Evolutionary conservation across 108 stramenopile species (phyloP), one percentile per base, ranked within the genome.

Genomic region (Nitzschia palea): DNA sequence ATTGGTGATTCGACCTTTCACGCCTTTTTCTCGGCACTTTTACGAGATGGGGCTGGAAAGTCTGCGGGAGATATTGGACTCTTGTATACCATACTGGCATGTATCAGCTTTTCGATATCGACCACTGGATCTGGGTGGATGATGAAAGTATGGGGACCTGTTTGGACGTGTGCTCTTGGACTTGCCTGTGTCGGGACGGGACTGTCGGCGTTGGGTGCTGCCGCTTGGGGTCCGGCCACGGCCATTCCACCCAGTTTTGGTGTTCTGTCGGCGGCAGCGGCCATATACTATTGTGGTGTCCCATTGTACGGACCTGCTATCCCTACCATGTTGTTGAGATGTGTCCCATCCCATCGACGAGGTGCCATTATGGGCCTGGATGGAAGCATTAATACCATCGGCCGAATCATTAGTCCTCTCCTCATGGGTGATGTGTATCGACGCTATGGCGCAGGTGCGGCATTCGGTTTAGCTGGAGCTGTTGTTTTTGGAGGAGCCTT

Each of bases 241-340:
- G 26, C 48, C 34, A 44, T 76, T 17, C 64, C 67, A 9, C 47
- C 67, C 18, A 43, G 29, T 36, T 53, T 74, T 17, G 37, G 40
- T 29, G 51, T 65, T 67, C 14, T 86, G 25, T 48, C 58, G 4
- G 76, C 61, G 44, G 79, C 85, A 5, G 83, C 86, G 3, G 80
- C 79, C 12, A 58, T 91, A 34, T 91, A 91, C 63, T 87, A 84
- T 50, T 61, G 66, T 28, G 89, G 89, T 47, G 86, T 87, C 5
- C 83, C 89, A 2, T 57, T 91, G n/a, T 91, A 88, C 66, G 86
- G 81, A 2, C 89, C 89, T n/a, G 75, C 87, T 17, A 71, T 91
- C 15, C 89, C 89, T 18, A 86, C 87, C 3, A 86, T 91, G 85
- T 53, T 91, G n/a, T 55, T 91, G 44, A 80, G 75, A 55, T 88